Evolutionary conservation across 2,329 filamentous ascomycete species (phyloP).

Genomic region (Aureobasidium lini): DNA sequence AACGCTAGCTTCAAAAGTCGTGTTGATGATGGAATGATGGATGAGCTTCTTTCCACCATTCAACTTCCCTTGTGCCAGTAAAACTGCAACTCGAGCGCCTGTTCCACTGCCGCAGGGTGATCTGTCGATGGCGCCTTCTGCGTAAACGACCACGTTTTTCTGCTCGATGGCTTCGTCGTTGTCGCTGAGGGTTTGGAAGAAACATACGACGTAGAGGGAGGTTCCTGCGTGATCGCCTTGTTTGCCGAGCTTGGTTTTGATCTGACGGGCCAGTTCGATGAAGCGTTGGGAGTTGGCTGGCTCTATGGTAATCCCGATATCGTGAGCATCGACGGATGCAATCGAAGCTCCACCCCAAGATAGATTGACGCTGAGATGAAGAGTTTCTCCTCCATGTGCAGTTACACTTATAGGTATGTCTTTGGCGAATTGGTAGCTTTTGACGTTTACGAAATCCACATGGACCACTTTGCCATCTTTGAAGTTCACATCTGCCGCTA

Average conservation of each 20-base stretch:
- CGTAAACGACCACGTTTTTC: slow-evolving; percentile 23
- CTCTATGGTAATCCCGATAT: background rate
- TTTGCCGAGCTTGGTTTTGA: slow-evolving; percentile 1
- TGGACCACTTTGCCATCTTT: background rate
- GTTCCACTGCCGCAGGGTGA: slow-evolving; percentile 29
- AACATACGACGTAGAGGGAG: slow-evolving; percentile 14
- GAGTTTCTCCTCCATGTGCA: no score
- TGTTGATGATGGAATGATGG: slow-evolving; percentile 11
- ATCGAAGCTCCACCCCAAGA: slow-evolving; percentile 14
- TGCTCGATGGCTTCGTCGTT: slow-evolving; percentile 3
- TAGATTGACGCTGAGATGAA: background rate
- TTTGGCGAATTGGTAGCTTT: slow-evolving; percentile 10
- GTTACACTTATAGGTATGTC: background rate
- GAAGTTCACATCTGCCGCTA: slow-evolving; percentile 6
- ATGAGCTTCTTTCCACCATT: slow-evolving; percentile 1
- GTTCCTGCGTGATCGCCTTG: slow-evolving; percentile 2
- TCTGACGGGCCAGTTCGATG: slow-evolving; percentile 2
- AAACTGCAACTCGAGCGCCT: slow-evolving; percentile 24
- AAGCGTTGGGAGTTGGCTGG: slow-evolving; percentile 11
- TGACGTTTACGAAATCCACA: slow-evolving; percentile 16
- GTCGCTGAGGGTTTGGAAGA: slow-evolving; percentile 12
- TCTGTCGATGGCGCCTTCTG: slow-evolving; percentile 42
- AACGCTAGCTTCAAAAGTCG: slow-evolving; percentile 8
- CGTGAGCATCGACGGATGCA: slow-evolving; percentile 11
- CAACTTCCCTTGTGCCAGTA: slow-evolving; percentile 4